Conservation (phyloP, 805 yeast species). For the Pichia rugopelliculosa region DNA sequence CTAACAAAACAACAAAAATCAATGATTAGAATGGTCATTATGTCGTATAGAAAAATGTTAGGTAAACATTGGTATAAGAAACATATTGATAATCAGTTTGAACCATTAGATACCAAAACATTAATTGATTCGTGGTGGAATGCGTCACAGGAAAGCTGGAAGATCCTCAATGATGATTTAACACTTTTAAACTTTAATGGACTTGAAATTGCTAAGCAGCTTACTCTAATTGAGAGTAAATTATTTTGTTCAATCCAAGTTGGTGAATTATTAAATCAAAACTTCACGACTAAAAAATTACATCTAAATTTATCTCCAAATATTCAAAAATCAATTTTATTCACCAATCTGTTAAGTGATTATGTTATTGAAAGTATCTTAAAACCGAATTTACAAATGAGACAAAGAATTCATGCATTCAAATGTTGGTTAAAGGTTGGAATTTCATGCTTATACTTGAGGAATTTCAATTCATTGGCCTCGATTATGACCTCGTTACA, state of each 20-base stretch:
- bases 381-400: conserved; percentile 41
- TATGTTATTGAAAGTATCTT: conserved; percentile 66
- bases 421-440: conserved; percentile 72
- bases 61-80: conserved; percentile 37
- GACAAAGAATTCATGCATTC: conserved; percentile 46
- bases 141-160: conserved; percentile 52
- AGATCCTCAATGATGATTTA: conserved; percentile 44
- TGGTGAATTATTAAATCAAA: conserved; percentile 59
- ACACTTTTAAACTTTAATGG: conserved; percentile 55
- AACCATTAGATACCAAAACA: conserved; percentile 28
- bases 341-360: conserved; percentile 65
- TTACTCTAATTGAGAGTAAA: conserved; percentile 63
- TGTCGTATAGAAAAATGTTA: conserved; percentile 47
- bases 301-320: conserved; percentile 56
- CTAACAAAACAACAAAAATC: conserved; percentile 33
- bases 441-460: conserved; percentile 59
- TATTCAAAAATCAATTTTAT: conserved; percentile 50
- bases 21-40: conserved; percentile 42
- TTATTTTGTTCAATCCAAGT: conserved; percentile 58
- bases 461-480: conserved; percentile 74
- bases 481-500: conserved; percentile 73
- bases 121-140: conserved; percentile 42
- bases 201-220: conserved; percentile 68
- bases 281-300: conserved; percentile 52
- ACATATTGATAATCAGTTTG: conserved; percentile 11